phyloP scores from a whole-genome alignment of 2,329 filamentous ascomycete species.

The Orbilia ellipsospora region DNA sequence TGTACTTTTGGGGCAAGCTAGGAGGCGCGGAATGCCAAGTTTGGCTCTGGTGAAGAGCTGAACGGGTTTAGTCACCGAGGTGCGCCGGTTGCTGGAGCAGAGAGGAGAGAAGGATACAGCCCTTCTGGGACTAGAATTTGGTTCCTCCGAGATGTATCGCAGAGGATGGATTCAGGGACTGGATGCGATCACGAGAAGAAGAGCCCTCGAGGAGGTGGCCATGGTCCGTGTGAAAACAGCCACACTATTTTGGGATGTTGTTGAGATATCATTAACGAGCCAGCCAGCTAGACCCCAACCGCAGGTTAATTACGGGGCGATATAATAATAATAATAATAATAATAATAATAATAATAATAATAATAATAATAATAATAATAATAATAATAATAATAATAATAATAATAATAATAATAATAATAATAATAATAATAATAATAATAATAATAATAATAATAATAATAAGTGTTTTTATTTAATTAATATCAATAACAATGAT shows the following conservation, averaged over 20 bases:
- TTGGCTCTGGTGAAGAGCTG: slow-evolving; percentile 13
- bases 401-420: too few species aligned
- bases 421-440: too few species aligned
- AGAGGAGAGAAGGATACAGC: not conserved
- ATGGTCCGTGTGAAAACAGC: slow-evolving; percentile 8
- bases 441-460: too few species aligned
- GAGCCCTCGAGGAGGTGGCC: not conserved
- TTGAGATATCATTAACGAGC: not conserved
- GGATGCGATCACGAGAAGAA: slow-evolving; percentile 24
- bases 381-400: too few species aligned
- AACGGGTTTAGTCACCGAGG: slow-evolving; percentile 54
- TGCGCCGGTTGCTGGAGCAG: slow-evolving; percentile 40
- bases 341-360: too few species aligned
- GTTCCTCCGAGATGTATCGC: slow-evolving; percentile 40
- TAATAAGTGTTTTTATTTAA: too few species aligned
- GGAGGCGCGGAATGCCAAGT: slow-evolving; percentile 37
- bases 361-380: too few species aligned
- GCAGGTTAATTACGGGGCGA: too few species aligned
- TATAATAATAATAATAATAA: too few species aligned
- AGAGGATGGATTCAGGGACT: slow-evolving; percentile 16
- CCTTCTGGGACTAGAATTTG: slow-evolving; percentile 2
- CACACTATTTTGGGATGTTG: slow-evolving; percentile 21
- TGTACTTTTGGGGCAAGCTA: slow-evolving; percentile 1
- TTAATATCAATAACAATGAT: too few species aligned
- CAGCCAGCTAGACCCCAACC: not conserved